phyloP scores from a whole-genome alignment of 257 asterid species.

The Primulina tabacum region DNA sequence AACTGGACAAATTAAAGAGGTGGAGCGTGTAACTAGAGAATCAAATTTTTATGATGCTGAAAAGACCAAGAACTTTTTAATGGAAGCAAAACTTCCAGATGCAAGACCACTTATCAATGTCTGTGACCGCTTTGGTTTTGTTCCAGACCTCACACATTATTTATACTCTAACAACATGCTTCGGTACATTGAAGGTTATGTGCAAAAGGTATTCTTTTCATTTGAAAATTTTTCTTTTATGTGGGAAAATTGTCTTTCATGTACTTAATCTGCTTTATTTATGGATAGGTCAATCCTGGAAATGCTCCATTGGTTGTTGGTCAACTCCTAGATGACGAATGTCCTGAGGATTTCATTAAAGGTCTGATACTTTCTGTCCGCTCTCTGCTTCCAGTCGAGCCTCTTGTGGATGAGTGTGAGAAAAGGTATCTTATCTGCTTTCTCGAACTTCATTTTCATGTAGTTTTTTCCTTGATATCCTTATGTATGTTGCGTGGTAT shows the following conservation, averaged over 20 bases:
- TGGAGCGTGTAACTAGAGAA: conserved; percentile 95
- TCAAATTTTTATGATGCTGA: conserved; percentile 87
- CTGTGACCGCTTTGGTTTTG: conserved; percentile 92
- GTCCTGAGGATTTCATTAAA: conserved; percentile 94
- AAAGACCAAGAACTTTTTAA: conserved; percentile 85
- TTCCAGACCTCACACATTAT: conserved; percentile 93
- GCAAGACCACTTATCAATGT: conserved; percentile 91
- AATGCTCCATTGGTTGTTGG: conserved; percentile 96
- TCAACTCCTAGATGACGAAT: conserved; percentile 90
- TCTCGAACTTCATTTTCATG: conserved; percentile 9
- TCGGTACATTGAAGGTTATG: conserved; percentile 94
- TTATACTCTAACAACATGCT: conserved; percentile 86
- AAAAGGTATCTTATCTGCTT: conserved; percentile 52
- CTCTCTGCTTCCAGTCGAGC: conserved; percentile 91
- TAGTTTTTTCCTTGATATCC: conserved; percentile 17
- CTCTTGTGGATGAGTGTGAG: conserved; percentile 93
- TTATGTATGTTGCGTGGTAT: conserved; percentile 21
- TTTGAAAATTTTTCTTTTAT: not conserved
- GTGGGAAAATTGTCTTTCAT: conserved; percentile 9
- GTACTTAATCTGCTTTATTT: conserved; percentile 14
- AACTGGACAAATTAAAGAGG: conserved; percentile 96
- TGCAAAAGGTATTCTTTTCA: conserved; percentile 67
- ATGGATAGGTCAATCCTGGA: conserved; percentile 86
- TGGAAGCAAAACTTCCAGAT: conserved; percentile 97
- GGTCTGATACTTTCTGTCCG: conserved; percentile 95